A percentile compares a stretch with the other conserved stretches of the same genome.
phyloP scores from a whole-genome alignment of 805 yeast species.

The Priceomyces carsonii region DNA sequence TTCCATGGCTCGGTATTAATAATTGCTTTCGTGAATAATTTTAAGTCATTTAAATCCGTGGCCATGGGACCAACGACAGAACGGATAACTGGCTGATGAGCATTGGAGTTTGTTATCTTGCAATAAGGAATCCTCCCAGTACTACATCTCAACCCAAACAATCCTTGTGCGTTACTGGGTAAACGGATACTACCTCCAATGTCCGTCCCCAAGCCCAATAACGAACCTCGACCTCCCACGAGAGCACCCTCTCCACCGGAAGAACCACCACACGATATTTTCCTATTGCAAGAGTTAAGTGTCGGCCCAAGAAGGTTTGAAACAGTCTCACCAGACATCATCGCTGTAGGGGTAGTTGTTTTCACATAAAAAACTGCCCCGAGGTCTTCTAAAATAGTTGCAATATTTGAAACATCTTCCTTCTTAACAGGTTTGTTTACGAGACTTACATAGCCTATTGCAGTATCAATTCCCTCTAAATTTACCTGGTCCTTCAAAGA shows the following conservation, averaged over 20 bases:
- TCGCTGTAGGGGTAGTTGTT: conserved; percentile 54
- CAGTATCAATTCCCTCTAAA: conserved; percentile 48
- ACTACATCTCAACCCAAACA: conserved; percentile 46
- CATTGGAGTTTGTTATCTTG: conserved; percentile 12
- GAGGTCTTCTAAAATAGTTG: conserved; percentile 34
- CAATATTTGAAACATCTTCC: conserved; percentile 37
- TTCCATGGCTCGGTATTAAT: conserved; percentile 45
- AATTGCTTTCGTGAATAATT: conserved; percentile 38
- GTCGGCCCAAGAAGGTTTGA: conserved; percentile 49
- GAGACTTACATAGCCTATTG: conserved; percentile 51
- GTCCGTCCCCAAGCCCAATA: conserved; percentile 56
- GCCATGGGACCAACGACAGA: conserved; percentile 47
- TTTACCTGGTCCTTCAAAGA: conserved; percentile 47
- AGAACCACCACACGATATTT: conserved; percentile 50
- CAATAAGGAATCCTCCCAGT: conserved; percentile 19
- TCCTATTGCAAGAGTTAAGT: conserved; percentile 44
- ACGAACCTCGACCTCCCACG: conserved; percentile 43
- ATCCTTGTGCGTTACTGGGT: conserved; percentile 45
- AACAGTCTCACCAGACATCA: conserved; percentile 50
- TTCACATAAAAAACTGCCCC: conserved; percentile 60
- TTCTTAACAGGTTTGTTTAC: conserved; percentile 33
- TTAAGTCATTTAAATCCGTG: conserved; percentile 36
- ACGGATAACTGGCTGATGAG: conserved; percentile 4
- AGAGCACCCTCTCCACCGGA: conserved; percentile 58
- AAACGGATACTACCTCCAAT: conserved; percentile 55